Evolutionary conservation across 139 green algal genomes (phyloP).

Genomic region (Mesotaenium endlicherianum): DNA sequence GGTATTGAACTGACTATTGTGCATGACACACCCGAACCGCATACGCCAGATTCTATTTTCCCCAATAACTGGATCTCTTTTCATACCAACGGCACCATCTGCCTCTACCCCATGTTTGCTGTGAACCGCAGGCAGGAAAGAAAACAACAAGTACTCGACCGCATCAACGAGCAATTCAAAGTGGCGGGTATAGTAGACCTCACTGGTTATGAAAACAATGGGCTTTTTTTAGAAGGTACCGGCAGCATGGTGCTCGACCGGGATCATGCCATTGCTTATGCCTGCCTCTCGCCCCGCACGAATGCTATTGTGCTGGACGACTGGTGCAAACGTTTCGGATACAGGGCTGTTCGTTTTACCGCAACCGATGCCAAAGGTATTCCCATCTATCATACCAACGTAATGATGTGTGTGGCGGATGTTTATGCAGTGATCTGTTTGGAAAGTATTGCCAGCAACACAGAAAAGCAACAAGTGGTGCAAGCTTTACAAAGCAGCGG

Average conservation of each 20-base stretch:
- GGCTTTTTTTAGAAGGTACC: background rate
- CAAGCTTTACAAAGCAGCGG: no score
- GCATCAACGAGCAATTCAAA: background rate
- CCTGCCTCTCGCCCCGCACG: background rate
- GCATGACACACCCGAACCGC: background rate
- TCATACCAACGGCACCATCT: background rate
- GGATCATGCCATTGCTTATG: background rate
- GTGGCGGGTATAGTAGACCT: background rate
- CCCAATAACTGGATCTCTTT: constrained; percentile 11
- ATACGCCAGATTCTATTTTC: constrained; percentile 6
- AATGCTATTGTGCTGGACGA: no score
- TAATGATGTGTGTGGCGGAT: no score
- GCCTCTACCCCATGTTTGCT: background rate
- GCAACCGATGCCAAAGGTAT: no score
- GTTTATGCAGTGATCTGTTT: no score
- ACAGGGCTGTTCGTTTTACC: no score
- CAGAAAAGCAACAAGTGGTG: no score
- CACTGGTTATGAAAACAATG: background rate
- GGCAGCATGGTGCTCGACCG: background rate
- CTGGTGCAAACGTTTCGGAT: no score
- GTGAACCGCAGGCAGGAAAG: background rate
- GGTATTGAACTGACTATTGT: background rate
- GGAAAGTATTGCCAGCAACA: no score
- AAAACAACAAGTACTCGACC: background rate
- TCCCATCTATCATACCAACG: no score